Conservation (phyloP, 192 early-diverging fungal genomes). For the Linnemannia exigua region DNA sequence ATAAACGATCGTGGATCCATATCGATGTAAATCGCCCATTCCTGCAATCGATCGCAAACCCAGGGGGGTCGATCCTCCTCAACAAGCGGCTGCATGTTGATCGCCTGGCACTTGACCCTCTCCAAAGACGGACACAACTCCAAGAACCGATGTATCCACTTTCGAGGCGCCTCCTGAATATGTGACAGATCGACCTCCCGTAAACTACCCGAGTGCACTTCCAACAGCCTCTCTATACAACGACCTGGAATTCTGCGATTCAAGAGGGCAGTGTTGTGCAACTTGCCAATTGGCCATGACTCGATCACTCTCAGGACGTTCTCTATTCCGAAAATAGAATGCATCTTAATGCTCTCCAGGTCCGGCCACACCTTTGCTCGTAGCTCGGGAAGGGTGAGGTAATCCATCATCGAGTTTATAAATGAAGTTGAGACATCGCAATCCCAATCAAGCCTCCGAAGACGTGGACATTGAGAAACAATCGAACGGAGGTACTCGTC, state of each 20-base stretch:
- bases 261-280: background rate
- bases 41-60: background rate
- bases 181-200: background rate
- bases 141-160: background rate
- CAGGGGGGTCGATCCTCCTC: background rate
- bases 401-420: background rate
- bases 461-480: background rate
- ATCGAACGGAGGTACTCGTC: background rate
- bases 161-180: background rate
- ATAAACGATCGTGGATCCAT: background rate
- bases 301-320: background rate
- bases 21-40: background rate
- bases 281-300: background rate
- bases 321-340: background rate
- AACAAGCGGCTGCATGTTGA: background rate
- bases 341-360: background rate
- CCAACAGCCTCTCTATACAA: background rate
- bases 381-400: background rate
- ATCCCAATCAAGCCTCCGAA: background rate
- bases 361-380: background rate
- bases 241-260: background rate
- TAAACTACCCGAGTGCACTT: background rate
- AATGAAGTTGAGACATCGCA: background rate
- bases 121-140: background rate
- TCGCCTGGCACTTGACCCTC: background rate